phyloP scores from a whole-genome alignment of 1,139 yeast genomes.

The Yamadazyma dushanensis region DNA sequence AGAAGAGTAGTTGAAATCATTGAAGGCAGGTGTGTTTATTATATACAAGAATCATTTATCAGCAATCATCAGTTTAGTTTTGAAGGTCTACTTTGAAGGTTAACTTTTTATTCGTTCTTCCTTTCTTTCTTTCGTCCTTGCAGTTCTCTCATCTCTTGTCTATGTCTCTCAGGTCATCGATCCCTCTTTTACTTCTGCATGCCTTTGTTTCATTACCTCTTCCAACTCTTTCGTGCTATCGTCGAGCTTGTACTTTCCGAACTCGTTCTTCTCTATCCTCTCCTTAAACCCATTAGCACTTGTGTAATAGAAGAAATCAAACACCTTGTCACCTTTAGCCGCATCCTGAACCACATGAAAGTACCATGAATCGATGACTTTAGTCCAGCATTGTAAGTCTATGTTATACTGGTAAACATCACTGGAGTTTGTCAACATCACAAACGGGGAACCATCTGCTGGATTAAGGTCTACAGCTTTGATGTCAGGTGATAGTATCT shows the following conservation, averaged over 20 bases:
- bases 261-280: slow-evolving; percentile 20
- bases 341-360: slow-evolving; percentile 15
- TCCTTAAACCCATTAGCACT: slow-evolving; percentile 20
- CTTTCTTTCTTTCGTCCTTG: too few relatives aligned
- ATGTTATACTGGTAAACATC: slow-evolving; percentile 43
- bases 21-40: too few relatives aligned
- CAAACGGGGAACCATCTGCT: slow-evolving; percentile 42
- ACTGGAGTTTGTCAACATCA: slow-evolving; percentile 30
- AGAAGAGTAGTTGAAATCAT: too few relatives aligned
- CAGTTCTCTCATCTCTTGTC: too few relatives aligned
- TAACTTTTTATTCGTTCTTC: too few relatives aligned
- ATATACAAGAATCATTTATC: too few relatives aligned
- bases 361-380: slow-evolving; percentile 51
- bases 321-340: slow-evolving; percentile 4
- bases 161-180: too few relatives aligned
- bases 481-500: slow-evolving; percentile 26
- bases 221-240: slow-evolving; percentile 20
- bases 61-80: too few relatives aligned
- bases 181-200: slow-evolving; percentile 18
- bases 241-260: slow-evolving; percentile 25
- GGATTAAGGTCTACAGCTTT: slow-evolving; percentile 31
- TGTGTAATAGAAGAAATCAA: slow-evolving; percentile 12
- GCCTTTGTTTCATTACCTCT: slow-evolving; percentile 24
- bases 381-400: slow-evolving; percentile 47
- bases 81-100: too few relatives aligned